Base-by-base conservation (phyloP, 2,329 filamentous ascomycete species). In the Pseudogymnoascus sp. region DNA sequence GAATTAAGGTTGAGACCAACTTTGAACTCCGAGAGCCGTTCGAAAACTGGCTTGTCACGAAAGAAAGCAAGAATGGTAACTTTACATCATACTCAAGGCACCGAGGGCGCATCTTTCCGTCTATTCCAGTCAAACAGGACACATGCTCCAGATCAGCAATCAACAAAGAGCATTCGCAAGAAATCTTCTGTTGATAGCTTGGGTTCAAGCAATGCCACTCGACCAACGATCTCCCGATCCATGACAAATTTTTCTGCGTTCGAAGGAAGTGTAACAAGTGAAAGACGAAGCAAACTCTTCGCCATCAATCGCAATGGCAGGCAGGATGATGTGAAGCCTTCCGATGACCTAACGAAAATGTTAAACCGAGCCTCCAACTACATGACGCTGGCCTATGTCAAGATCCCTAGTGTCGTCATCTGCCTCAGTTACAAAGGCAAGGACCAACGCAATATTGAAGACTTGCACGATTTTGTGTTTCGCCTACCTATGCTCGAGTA, bases 401-500 rank as follows among this genome's bases (percentile, higher is more conserved):
- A 91, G 74, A 90, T 99, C 70, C 91, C 92, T 2, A 94, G 91
- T 61, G 93, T 99, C 67, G 91, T 97, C 2, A 84, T 99, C 34
- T 99, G 94, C 72, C 81, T 99, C 28, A 95, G 90, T 71, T 97
- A 97, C 81, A 96, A 97, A 74, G 94, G 95, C 70, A 95, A 91
- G 72, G 91, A 92, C 47, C 90, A 96, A 66, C 90, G 92, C 71
- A 99, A 97, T 69, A 82, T 99, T 62, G 91, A 97, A 75, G 95
- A 99, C 73, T 88, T 99, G 14, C 93, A 99, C 74, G 88, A 97
- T 71, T 95, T 99, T 67, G 94, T 99, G 57, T 99, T 99, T 82
- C 87, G 91, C 34, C 84, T 99, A 75, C 94, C 94, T 3, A 88
- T 89, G 2, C 86, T 99, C 54, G 94, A 99, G 73, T 97, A 96